Evolutionary conservation across 345 rosid species (phyloP).

Genomic region (Lepidium sativum): DNA sequence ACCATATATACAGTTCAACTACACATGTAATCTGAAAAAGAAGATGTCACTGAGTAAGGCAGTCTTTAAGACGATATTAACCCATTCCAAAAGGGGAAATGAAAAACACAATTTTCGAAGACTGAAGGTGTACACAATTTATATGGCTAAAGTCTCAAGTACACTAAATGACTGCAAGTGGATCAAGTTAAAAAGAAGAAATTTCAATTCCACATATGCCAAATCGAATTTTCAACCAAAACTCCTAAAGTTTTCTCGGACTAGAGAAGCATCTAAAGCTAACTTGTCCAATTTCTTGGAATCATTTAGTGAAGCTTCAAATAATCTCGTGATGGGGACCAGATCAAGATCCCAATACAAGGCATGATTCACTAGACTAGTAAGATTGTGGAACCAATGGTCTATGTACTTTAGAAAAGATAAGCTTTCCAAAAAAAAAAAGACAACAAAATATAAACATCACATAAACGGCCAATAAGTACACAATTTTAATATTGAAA

Average conservation of each 20-base stretch:
- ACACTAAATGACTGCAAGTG: not conserved
- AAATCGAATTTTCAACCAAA: not conserved
- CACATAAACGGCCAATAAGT: conserved; percentile 11
- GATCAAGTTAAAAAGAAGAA: not conserved
- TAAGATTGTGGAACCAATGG: conserved; percentile 8
- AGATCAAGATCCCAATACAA: conserved; percentile 10
- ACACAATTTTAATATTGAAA: not conserved
- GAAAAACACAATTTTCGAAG: not conserved
- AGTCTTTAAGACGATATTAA: not conserved
- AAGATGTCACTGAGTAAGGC: not conserved
- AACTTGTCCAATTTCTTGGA: not conserved
- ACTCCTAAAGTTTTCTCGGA: not conserved
- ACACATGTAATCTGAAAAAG: conserved; percentile 52
- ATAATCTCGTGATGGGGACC: not conserved
- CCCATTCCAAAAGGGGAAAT: not conserved
- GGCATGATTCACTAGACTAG: not conserved
- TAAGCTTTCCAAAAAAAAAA: not conserved
- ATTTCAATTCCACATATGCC: not conserved
- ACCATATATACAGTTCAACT: conserved; percentile 74
- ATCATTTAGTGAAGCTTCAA: not conserved
- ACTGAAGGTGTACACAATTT: not conserved
- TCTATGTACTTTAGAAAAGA: conserved; percentile 5
- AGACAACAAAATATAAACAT: conserved; percentile 14
- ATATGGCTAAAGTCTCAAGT: not conserved
- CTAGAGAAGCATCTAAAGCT: conserved; percentile 1